Conservation (phyloP, 2,329 filamentous ascomycete species). For the Diaporthe citri region DNA sequence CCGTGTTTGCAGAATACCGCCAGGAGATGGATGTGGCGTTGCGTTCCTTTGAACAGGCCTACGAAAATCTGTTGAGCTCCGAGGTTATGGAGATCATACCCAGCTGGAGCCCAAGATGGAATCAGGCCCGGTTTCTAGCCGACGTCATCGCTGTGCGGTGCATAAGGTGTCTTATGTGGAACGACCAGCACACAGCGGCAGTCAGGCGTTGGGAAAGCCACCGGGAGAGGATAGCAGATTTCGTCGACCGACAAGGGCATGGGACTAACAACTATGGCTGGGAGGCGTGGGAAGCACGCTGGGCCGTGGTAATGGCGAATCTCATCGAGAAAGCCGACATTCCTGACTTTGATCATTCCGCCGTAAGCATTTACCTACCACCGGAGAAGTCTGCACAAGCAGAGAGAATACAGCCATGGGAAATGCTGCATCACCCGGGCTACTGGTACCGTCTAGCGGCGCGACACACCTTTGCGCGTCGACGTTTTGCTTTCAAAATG, state of each 20-base stretch:
- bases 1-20: slow-evolving; percentile 90
- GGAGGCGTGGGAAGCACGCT: slow-evolving; percentile 91
- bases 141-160: slow-evolving; percentile 86
- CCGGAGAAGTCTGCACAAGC: slow-evolving; percentile 71
- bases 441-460: slow-evolving; percentile 76
- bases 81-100: slow-evolving; percentile 91
- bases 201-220: slow-evolving; percentile 86
- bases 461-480: slow-evolving; percentile 66
- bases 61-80: slow-evolving; percentile 83
- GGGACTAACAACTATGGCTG: slow-evolving; percentile 92
- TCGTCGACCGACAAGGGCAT: slow-evolving; percentile 85
- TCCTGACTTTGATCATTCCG: slow-evolving; percentile 60
- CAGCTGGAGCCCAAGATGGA: slow-evolving; percentile 90
- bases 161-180: slow-evolving; percentile 86
- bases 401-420: slow-evolving; percentile 73
- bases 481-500: slow-evolving; percentile 66
- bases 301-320: slow-evolving; percentile 73
- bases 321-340: slow-evolving; percentile 68
- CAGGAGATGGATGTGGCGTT: slow-evolving; percentile 91
- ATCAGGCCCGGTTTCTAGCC: slow-evolving; percentile 89
- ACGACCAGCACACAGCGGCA: slow-evolving; percentile 81
- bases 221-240: slow-evolving; percentile 77
- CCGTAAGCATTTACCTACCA: slow-evolving; percentile 61
- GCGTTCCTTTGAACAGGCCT: slow-evolving; percentile 87
- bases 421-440: slow-evolving; percentile 73